Evolutionary conservation across 2,329 filamentous ascomycete species (phyloP), one percentile per base, ranked within the genome.

Genomic region (Arthrobotrys megalospora): DNA sequence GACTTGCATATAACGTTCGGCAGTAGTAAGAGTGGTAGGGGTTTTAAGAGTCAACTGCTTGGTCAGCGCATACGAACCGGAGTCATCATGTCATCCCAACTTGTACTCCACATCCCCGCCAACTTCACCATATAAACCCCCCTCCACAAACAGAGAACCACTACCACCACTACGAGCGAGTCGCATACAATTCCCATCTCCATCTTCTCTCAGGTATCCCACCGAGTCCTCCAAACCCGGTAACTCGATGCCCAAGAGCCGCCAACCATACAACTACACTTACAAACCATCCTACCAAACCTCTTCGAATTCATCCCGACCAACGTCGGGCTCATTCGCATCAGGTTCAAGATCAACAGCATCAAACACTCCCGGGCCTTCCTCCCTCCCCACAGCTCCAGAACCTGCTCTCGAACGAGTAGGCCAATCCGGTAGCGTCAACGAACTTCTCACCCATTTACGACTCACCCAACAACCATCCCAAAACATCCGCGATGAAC

Each of bases 381-480:
- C 21, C 12, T 21, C 43, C 45, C 19, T 48, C 28, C 6, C 43
- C 19, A 12, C 67, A 0, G 6, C 45, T 47, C 16, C 43, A 45
- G 48, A 43, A 1, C 47, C 52, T 48, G 41, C 28, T 52, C 53
- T 52, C 45, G 32, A 63, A 24, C 43, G 52, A 45, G 53, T 12
- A 28, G 55, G 53, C 36, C 19, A 66, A 19, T 69, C 58, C 16
- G 50, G 69, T 21, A 45, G 48, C 58, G 81, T 82, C 41, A 82
- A 81, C 77, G 68, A 70, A 32, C 80, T 81, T 24, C 80, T 82
- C 41, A 66, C 77, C 1, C 80, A 81, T 41, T 80, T 82, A 6
- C 80, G 81, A 8, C 43, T 76, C 14, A 79, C 76, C 47, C 80
- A 81, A 50, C 28, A 41, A 8, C 58, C 68, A 21, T 3, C 47